Evolutionary conservation across 192 early-diverging fungal species (phyloP).

Genomic region (Podila horticola): DNA sequence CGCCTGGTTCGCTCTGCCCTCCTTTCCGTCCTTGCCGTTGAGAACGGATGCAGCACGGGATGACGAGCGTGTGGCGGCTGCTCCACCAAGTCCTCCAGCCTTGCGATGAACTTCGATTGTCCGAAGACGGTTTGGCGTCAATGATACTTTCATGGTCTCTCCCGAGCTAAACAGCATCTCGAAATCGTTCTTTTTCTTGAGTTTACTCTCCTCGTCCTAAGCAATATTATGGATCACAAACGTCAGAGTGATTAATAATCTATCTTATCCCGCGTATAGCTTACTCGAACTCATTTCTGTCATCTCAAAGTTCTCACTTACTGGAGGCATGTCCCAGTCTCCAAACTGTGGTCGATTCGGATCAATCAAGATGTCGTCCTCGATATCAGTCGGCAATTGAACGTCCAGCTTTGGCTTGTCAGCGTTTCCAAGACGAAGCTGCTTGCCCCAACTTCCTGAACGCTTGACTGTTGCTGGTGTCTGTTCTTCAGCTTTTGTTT

Average conservation of each 20-base stretch:
- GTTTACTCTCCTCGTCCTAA: conserved; percentile 50
- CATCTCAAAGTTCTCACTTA: conserved; percentile 6
- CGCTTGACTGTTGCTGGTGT: conserved; percentile 49
- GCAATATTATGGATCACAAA: background rate
- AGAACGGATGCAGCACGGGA: conserved; percentile 46
- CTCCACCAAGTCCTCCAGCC: conserved; percentile 11
- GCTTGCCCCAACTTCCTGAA: conserved; percentile 53
- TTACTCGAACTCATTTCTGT: no score
- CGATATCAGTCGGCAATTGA: conserved; percentile 32
- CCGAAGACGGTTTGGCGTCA: conserved; percentile 66
- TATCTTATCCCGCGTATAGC: background rate
- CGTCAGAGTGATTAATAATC: background rate
- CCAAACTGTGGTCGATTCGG: conserved; percentile 49
- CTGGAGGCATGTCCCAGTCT: conserved; percentile 48
- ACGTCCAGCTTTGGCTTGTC: conserved; percentile 50
- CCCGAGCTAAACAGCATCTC: conserved; percentile 61
- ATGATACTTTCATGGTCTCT: conserved; percentile 63
- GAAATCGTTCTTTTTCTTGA: conserved; percentile 61
- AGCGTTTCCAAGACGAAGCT: conserved; percentile 41
- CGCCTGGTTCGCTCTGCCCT: conserved; percentile 1
- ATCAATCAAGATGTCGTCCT: conserved; percentile 34
- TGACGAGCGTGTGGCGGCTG: conserved; percentile 33
- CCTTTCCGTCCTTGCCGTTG: conserved; percentile 24
- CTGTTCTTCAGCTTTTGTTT: conserved; percentile 27
- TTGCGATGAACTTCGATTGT: conserved; percentile 63